Evolutionary conservation across 176 grass and related monocot species (phyloP).

Genomic region (Zizania latifolia): DNA sequence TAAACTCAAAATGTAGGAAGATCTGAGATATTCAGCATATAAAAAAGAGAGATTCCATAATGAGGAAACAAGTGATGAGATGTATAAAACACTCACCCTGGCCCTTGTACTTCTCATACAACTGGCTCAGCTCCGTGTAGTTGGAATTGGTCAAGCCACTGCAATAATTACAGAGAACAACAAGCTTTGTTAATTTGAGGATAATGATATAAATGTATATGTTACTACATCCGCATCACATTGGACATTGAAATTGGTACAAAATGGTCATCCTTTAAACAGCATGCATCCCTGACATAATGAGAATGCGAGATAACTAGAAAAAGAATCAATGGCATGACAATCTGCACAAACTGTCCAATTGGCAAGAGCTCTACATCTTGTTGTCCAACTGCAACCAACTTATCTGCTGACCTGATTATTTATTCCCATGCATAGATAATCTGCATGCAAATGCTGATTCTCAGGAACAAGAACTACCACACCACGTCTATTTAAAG

Average conservation of each 20-base stretch:
- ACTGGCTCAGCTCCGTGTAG: slow-evolving; percentile 57
- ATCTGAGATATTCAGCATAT: neutral
- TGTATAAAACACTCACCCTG: slow-evolving; percentile 37
- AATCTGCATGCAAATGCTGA: neutral
- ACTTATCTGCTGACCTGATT: neutral
- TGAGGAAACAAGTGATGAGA: neutral
- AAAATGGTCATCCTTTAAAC: neutral
- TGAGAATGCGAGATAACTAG: neutral
- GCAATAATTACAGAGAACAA: slow-evolving; percentile 17
- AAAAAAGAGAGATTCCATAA: neutral
- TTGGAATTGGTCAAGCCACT: slow-evolving; percentile 82
- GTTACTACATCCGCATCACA: neutral
- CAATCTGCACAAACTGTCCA: slow-evolving; percentile 12
- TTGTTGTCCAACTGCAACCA: neutral
- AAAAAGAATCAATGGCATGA: neutral
- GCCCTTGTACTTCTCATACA: slow-evolving; percentile 69
- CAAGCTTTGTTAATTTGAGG: neutral
- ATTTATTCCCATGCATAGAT: neutral
- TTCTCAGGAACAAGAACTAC: neutral
- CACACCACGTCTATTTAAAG: neutral
- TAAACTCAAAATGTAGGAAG: neutral
- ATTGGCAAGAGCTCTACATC: neutral
- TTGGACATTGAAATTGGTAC: neutral
- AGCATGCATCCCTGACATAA: neutral
- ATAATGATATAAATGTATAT: neutral